Evolutionary conservation across 768 basidiomycete genomes (phyloP).

Genomic region (Termitomyces sp.): DNA sequence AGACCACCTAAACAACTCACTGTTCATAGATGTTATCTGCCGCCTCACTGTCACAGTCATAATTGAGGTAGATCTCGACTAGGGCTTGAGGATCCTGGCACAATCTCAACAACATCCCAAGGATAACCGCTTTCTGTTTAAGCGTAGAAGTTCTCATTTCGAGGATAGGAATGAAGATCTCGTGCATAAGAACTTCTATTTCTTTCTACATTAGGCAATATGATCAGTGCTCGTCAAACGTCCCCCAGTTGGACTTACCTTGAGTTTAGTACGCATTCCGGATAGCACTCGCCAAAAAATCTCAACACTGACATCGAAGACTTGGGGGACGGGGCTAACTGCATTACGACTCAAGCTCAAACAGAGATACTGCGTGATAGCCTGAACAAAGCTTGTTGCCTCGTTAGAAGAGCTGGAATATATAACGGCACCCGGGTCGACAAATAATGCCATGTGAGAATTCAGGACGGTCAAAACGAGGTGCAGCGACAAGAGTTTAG

Average conservation of each 20-base stretch:
- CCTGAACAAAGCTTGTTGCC: constrained; percentile 85
- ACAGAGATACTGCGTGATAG: constrained; percentile 94
- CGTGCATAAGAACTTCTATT: constrained; percentile 96
- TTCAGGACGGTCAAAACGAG: constrained; percentile 89
- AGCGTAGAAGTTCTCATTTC: constrained; percentile 97
- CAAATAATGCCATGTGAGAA: constrained; percentile 86
- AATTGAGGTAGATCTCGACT: constrained; percentile 98
- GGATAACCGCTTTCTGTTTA: constrained; percentile 90
- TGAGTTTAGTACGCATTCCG: constrained; percentile 91
- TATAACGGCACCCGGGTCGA: constrained; percentile 84
- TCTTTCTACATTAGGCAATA: constrained; percentile 68
- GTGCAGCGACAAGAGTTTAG: constrained; percentile 90
- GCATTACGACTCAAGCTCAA: constrained; percentile 91
- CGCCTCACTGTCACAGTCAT: constrained; percentile 95
- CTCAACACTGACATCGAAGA: constrained; percentile 97
- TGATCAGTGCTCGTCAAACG: neutral
- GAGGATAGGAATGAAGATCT: constrained; percentile 96
- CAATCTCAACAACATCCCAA: constrained; percentile 81
- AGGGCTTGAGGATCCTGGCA: constrained; percentile 97
- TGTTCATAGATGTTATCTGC: constrained; percentile 97
- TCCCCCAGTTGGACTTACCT: constrained; percentile 48
- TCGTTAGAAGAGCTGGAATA: constrained; percentile 88
- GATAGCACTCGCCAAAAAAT: constrained; percentile 97
- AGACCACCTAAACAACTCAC: constrained; percentile 33
- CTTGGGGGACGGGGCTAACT: constrained; percentile 90